Evolutionary conservation across 805 yeast genomes (phyloP).

Genomic region (Ogataea paradorogensis): DNA sequence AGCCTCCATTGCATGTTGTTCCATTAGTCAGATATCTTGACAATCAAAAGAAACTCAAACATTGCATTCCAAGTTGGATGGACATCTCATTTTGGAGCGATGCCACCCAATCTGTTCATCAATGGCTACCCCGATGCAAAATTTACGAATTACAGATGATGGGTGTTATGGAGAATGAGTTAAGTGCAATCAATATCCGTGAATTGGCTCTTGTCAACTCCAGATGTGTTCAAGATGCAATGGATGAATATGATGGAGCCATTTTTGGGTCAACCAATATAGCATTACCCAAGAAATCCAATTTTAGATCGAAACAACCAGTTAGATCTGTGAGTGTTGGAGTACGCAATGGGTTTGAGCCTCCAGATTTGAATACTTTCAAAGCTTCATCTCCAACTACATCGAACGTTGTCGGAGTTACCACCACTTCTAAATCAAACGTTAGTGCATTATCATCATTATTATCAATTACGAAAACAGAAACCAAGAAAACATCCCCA

Average conservation of each 20-base stretch:
- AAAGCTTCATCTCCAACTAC: constrained; percentile 33
- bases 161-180: constrained; percentile 94
- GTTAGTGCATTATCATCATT: constrained; percentile 40
- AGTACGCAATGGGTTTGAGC: constrained; percentile 19
- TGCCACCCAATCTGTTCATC: constrained; percentile 41
- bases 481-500: constrained; percentile 19
- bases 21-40: constrained; percentile 79
- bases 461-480: constrained; percentile 33
- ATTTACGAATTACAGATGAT: constrained; percentile 96
- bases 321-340: constrained; percentile 7
- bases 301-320: constrained; percentile 1
- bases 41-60: constrained; percentile 46
- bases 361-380: constrained; percentile 20
- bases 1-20: constrained; percentile 88
- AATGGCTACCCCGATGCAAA: constrained; percentile 93
- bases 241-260: constrained; percentile 64
- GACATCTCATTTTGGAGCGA: constrained; percentile 90
- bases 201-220: constrained; percentile 42
- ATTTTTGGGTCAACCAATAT: constrained; percentile 38
- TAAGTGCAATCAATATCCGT: constrained; percentile 64
- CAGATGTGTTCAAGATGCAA: constrained; percentile 51
- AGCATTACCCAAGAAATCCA: constrained; percentile 1
- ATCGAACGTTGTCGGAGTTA: constrained; percentile 34
- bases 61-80: constrained; percentile 92
- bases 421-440: constrained; percentile 35